Evolutionary conservation across 164 flowering plant species (phyloP), one percentile per base, ranked within the genome.

Genomic region (Magnolia sinica): DNA sequence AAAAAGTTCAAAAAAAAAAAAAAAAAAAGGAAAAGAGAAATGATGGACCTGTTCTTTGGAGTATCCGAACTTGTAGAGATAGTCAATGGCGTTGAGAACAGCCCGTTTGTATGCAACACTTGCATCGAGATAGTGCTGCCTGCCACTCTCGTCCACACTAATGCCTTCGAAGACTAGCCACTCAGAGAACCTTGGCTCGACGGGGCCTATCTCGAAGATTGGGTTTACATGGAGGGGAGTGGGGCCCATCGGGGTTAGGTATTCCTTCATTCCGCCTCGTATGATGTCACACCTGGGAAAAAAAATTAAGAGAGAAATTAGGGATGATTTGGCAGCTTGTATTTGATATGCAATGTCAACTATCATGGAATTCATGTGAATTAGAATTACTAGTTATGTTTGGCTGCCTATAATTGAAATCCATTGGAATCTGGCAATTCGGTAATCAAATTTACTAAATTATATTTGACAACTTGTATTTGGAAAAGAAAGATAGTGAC

Each of bases 161-260:
- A 96, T 92, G 73, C 98, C 99, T 82, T 93, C 97, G 79, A 96
- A 96, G 14, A 96, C 98, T 80, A 96, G 71, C 99, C 99, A 93
- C 70, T 96, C 99, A 14, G 97, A 93, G 89, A 96, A 96, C 79
- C 96, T 87, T 61, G 98, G 99, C 78, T 96, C 97, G 1, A 94
- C 85, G 0, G 97, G 96, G 2, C 98, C 99, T 65, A 91, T 96
- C 86, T 93, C 98, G 59, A 93, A 96, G 83, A 96, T 92, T 3
- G 98, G 99, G 77, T 96, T 96, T 22, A 96, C 98, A 75, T 94
- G 97, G 58, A 96, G 95, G 22, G 87, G 87, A 55, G 98, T 94
- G 0, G 97, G 99, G 24, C 98, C 98, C 99, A 96, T 94, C 58
- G 98, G 98, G 59, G 98, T 96, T 31, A 94, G 90, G 87, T 92